These are phyloP conservation scores for Malassezia nana DNA, from an alignment of 1,284 basidiomycete genomes.

Conservation along the genomic window DNA sequence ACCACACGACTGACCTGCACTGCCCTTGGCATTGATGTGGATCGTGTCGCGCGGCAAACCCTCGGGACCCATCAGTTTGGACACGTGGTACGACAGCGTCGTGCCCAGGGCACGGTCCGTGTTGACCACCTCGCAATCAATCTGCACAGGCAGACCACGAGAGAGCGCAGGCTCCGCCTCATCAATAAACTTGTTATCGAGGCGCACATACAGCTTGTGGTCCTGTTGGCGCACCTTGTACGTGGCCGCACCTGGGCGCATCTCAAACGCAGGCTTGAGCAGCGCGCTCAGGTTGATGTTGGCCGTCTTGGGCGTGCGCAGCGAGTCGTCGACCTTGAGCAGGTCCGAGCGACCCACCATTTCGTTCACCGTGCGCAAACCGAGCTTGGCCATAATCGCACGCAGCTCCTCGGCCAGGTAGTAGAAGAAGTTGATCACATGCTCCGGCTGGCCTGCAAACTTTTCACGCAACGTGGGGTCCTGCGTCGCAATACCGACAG, in stretches of 20 bases:
- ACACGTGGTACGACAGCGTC: conserved; percentile 44
- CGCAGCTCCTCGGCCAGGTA: conserved; percentile 41
- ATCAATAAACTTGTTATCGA: conserved; percentile 47
- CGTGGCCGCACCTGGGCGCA: conserved; percentile 44
- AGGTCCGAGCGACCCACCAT: conserved; percentile 42
- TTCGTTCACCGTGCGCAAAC: conserved; percentile 42
- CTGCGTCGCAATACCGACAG: conserved; percentile 40
- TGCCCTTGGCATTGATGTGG: conserved; percentile 44
- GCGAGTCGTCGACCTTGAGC: conserved; percentile 32
- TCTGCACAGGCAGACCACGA: conserved; percentile 39
- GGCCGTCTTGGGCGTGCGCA: conserved; percentile 36
- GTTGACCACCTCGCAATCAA: conserved; percentile 45
- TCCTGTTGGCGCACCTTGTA: conserved; percentile 46
- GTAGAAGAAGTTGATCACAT: conserved; percentile 46
- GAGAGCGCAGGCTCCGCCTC: conserved; percentile 41
- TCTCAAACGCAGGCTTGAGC: conserved; percentile 41
- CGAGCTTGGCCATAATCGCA: conserved; percentile 41
- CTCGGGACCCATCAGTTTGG: conserved; percentile 41
- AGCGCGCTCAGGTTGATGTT: conserved; percentile 34
- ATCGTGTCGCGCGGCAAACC: conserved; percentile 42
- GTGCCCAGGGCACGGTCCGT: conserved; percentile 43
- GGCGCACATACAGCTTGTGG: conserved; percentile 42
- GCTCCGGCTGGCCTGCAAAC: conserved; percentile 41
- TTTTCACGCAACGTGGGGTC: conserved; percentile 41
- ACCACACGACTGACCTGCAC: conserved; percentile 40